Conservation (phyloP, 2,329 filamentous ascomycete genomes). For the Elsinoe fawcettii region DNA sequence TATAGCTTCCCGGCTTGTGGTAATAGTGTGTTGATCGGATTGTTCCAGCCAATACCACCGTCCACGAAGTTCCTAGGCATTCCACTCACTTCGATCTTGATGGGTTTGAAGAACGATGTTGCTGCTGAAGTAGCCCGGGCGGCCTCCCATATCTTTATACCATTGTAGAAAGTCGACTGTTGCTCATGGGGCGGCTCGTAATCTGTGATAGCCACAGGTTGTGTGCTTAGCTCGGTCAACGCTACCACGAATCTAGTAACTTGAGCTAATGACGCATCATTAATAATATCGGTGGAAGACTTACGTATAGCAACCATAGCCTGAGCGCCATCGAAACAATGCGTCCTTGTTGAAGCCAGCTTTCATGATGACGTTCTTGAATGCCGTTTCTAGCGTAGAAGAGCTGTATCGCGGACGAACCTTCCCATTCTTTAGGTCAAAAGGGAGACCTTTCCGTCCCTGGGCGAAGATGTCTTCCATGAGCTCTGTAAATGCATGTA, state of each 20-base stretch:
- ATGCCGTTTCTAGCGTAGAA: neutral
- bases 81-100: neutral
- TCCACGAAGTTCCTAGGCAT: neutral
- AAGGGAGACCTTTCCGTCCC: neutral
- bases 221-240: neutral
- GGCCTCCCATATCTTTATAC: constrained; percentile 23
- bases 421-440: neutral
- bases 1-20: neutral
- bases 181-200: neutral
- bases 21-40: constrained; percentile 28
- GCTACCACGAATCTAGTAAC: neutral
- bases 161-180: neutral
- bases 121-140: constrained; percentile 29
- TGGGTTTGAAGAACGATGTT: constrained; percentile 26
- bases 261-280: neutral
- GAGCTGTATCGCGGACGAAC: neutral
- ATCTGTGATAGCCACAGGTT: neutral
- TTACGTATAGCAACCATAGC: neutral
- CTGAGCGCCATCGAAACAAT: neutral
- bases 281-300: neutral
- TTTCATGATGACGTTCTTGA: neutral
- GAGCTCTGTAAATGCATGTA: constrained; percentile 15
- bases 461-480: neutral
- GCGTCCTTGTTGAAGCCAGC: neutral
- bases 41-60: constrained; percentile 39